Evolutionary conservation across 1,139 yeast species (phyloP).

Genomic region (Debaryomyces nepalensis): DNA sequence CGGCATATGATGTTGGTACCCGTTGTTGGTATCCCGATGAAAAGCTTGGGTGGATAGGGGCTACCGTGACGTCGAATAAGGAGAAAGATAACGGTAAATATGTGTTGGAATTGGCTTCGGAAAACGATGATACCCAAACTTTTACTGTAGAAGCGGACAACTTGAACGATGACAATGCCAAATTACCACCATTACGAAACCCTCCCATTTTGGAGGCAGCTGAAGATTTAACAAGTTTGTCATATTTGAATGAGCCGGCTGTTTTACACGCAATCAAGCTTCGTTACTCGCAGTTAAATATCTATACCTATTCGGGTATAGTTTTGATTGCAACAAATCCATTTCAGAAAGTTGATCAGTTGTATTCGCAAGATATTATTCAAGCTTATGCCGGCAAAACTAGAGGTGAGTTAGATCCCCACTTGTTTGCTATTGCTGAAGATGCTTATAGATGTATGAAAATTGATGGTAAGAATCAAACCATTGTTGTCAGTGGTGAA

Average conservation of each 20-base stretch:
- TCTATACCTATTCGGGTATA: slow-evolving; percentile 95
- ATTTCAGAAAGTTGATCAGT: slow-evolving; percentile 86
- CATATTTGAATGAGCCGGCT: slow-evolving; percentile 94
- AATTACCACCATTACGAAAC: slow-evolving; percentile 82
- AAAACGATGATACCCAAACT: slow-evolving; percentile 53
- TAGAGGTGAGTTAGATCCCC: slow-evolving; percentile 95
- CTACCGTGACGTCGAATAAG: slow-evolving; percentile 65
- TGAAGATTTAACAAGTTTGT: slow-evolving; percentile 89
- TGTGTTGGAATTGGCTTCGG: slow-evolving; percentile 63
- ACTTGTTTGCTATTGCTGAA: slow-evolving; percentile 96
- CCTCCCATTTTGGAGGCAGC: slow-evolving; percentile 94
- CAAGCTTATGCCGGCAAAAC: slow-evolving; percentile 93
- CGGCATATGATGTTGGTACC: slow-evolving; percentile 33
- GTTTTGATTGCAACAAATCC: slow-evolving; percentile 97
- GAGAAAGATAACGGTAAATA: slow-evolving; percentile 56
- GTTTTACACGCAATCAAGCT: slow-evolving; percentile 92
- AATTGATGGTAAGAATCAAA: slow-evolving; percentile 81
- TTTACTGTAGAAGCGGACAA: slow-evolving; percentile 60
- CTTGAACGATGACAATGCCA: slow-evolving; percentile 53
- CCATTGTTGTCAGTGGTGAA: slow-evolving; percentile 96
- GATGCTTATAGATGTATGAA: slow-evolving; percentile 98
- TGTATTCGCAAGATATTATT: slow-evolving; percentile 88
- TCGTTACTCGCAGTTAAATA: slow-evolving; percentile 85
- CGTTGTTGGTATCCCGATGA: slow-evolving; percentile 97
- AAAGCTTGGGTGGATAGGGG: slow-evolving; percentile 89